phyloP scores from a whole-genome alignment of 2,329 filamentous ascomycete species.

The Delphinella strobiligena region DNA sequence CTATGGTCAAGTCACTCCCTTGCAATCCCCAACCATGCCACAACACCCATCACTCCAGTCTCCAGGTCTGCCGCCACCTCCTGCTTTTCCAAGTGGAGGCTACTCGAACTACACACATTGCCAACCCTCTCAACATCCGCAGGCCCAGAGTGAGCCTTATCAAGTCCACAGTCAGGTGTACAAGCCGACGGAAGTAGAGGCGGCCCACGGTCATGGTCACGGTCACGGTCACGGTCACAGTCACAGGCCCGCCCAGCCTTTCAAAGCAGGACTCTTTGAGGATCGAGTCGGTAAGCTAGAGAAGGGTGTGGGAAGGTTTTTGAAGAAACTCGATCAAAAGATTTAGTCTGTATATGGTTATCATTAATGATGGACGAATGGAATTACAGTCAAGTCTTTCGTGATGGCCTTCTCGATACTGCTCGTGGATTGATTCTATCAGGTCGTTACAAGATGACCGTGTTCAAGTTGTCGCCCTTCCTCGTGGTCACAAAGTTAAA shows the following conservation, averaged over 20 bases:
- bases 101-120: slow-evolving; percentile 44
- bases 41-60: slow-evolving; percentile 24
- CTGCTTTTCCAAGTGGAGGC: slow-evolving; percentile 36
- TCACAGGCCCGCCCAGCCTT: slow-evolving; percentile 14
- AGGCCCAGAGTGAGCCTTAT: slow-evolving; percentile 31
- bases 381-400: too few species aligned
- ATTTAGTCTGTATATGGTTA: too few species aligned
- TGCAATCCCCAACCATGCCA: slow-evolving; percentile 27
- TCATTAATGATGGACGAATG: too few species aligned
- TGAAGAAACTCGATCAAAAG: slow-evolving; percentile 57
- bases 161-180: slow-evolving; percentile 57
- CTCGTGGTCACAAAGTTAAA: too few species aligned
- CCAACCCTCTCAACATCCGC: slow-evolving; percentile 17
- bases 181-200: slow-evolving; percentile 53
- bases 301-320: slow-evolving; percentile 56
- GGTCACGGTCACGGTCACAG: slow-evolving; percentile 26
- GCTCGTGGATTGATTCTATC: too few species aligned
- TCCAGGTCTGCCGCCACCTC: slow-evolving; percentile 19
- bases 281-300: slow-evolving; percentile 55
- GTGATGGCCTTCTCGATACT: too few species aligned
- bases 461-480: too few species aligned
- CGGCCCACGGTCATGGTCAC: slow-evolving; percentile 26
- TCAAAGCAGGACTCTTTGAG: slow-evolving; percentile 36
- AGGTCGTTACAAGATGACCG: too few species aligned
- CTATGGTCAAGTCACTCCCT: slow-evolving; percentile 22